phyloP scores from a whole-genome alignment of 352 stramenopile species.

The Blastocystis hominis region DNA sequence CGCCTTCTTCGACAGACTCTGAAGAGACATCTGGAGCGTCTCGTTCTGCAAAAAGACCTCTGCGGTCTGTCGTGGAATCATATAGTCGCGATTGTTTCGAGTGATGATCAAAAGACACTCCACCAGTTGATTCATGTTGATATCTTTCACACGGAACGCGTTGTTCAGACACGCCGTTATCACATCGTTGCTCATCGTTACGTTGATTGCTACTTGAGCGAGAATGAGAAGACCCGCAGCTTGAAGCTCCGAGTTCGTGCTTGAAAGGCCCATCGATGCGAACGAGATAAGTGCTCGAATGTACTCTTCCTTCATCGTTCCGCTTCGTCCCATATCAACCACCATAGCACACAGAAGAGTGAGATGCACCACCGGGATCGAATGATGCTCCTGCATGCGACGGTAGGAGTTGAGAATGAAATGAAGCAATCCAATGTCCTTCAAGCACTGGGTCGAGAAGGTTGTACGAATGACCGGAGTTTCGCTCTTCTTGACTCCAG shows the following conservation, averaged over 20 bases:
- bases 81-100: conserved; percentile 1
- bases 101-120: conserved; percentile 29
- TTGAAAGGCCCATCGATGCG: conserved; percentile 3
- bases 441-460: conserved; percentile 48
- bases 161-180: conserved; percentile 52
- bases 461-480: conserved; percentile 21
- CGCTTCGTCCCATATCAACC: conserved; percentile 18
- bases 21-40: background rate
- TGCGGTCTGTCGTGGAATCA: background rate
- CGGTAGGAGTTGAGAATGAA: conserved; percentile 40
- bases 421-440: background rate
- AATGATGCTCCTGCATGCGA: background rate
- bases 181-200: conserved; percentile 18
- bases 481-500: background rate
- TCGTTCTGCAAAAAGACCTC: background rate
- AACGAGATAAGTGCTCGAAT: conserved; percentile 17
- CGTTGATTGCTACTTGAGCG: conserved; percentile 39
- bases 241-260: conserved; percentile 19
- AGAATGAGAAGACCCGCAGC: conserved; percentile 35
- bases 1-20: background rate
- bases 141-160: background rate
- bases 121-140: conserved; percentile 31
- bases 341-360: conserved; percentile 29
- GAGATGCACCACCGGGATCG: conserved; percentile 28
- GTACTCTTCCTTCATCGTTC: background rate